phyloP scores from a whole-genome alignment of 2,329 filamentous ascomycete species.

The Colletotrichum incanum region DNA sequence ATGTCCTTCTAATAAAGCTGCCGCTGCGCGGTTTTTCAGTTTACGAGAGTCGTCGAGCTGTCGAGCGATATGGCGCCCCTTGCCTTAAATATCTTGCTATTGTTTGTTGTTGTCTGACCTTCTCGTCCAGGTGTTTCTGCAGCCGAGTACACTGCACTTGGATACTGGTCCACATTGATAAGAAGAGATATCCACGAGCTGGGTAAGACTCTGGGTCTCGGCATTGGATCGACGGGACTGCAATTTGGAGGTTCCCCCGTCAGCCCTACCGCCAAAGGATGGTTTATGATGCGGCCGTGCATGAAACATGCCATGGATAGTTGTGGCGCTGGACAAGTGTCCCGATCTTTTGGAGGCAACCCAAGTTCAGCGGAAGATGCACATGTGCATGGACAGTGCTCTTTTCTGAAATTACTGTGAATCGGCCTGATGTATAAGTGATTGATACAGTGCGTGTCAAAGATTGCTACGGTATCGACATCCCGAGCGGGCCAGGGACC shows the following conservation, averaged over 20 bases:
- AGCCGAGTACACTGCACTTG: background rate
- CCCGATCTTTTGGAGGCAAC: constrained; percentile 12
- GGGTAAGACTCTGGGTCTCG: constrained; percentile 4
- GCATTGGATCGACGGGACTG: constrained; percentile 6
- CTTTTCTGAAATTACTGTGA: accelerated
- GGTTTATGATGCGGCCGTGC: constrained; percentile 1
- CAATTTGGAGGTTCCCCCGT: background rate
- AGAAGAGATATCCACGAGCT: background rate
- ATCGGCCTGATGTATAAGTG: accelerated
- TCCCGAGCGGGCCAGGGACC: background rate
- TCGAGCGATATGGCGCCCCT: background rate
- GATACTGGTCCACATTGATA: background rate
- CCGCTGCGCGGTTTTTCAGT: background rate
- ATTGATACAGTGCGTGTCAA: accelerated
- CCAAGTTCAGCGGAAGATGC: background rate
- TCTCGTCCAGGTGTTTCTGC: too few species aligned
- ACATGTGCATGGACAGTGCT: background rate
- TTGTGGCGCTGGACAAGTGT: constrained; percentile 18
- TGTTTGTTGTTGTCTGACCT: too few species aligned
- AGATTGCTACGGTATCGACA: background rate
- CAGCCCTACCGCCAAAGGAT: constrained; percentile 14
- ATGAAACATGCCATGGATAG: constrained; percentile 17
- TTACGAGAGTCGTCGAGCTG: background rate
- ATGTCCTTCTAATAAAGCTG: background rate
- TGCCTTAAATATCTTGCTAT: background rate